Evolutionary conservation across 768 basidiomycete genomes (phyloP).

Genomic region (Lactarius akahatsu): DNA sequence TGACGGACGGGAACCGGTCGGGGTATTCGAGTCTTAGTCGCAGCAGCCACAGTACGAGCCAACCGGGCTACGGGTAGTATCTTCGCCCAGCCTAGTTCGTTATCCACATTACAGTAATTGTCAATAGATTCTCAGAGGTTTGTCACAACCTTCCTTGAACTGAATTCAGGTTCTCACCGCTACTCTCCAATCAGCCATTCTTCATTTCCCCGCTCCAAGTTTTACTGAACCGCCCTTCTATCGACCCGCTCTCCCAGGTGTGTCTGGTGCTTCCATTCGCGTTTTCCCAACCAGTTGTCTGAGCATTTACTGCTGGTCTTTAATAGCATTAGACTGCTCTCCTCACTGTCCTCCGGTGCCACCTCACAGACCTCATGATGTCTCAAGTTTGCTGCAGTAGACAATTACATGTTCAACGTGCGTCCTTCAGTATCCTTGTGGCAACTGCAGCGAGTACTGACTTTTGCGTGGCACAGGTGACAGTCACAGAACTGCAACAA

Average conservation of each 20-base stretch:
- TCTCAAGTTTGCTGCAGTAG: neutral
- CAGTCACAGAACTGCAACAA: no score
- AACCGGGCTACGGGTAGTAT: no score
- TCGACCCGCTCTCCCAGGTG: neutral
- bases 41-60: no score
- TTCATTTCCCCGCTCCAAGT: conserved; percentile 53
- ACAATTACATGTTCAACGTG: neutral
- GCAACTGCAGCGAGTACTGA: no score
- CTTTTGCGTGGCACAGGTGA: no score
- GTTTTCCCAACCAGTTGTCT: conserved; percentile 46
- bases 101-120: no score
- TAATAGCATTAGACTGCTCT: neutral
- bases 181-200: conserved; percentile 57
- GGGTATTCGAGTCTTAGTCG: conserved; percentile 1
- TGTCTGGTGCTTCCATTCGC: conserved; percentile 24
- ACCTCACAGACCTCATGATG: neutral
- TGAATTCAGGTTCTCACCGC: no score
- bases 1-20: conserved; percentile 25
- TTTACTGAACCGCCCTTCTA: neutral
- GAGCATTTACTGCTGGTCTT: neutral
- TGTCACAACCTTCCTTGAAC: no score
- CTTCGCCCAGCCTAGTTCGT: no score
- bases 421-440: neutral
- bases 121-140: no score
- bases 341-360: neutral